These are phyloP conservation scores for Teunomyces atbi DNA, from an alignment of 805 yeast genomes.

Conservation along the genomic window DNA sequence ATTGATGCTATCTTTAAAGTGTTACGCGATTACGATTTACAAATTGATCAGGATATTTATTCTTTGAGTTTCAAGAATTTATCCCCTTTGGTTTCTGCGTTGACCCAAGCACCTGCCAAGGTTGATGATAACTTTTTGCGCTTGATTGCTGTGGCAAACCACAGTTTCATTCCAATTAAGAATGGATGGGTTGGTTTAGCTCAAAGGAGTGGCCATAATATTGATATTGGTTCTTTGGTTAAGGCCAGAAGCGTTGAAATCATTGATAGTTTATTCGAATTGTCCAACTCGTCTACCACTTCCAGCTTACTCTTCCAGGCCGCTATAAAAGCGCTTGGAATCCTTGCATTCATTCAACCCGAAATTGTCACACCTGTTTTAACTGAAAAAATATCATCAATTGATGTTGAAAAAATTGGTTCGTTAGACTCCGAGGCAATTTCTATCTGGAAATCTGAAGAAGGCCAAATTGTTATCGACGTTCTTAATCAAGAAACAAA, in stretches of 20 bases:
- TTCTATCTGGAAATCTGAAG: conserved; percentile 65
- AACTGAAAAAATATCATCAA: conserved; percentile 35
- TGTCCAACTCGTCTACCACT: conserved; percentile 21
- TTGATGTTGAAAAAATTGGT: conserved; percentile 34
- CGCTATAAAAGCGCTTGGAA: conserved; percentile 33
- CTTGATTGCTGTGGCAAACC: conserved; percentile 30
- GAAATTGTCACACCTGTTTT: conserved; percentile 52
- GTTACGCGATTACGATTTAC: conserved; percentile 14
- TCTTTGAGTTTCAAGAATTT: conserved; percentile 17
- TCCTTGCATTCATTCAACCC: conserved; percentile 60
- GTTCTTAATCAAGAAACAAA: conserved; percentile 47
- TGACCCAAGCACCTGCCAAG: conserved; percentile 19
- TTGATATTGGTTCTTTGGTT: conserved; percentile 66
- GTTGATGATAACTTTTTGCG: conserved; percentile 20
- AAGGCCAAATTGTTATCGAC: conserved; percentile 68
- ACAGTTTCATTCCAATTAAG: conserved; percentile 27
- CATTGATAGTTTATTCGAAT: conserved; percentile 17
- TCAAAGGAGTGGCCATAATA: conserved; percentile 44
- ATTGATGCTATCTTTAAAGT: conserved; percentile 39
- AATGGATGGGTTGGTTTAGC: conserved; percentile 79
- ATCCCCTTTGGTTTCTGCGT: conserved; percentile 22
- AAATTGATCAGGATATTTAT: conserved; percentile 11
- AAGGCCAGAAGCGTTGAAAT: conserved; percentile 20
- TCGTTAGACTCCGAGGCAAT: conserved; percentile 50
- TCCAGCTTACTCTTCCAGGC: conserved; percentile 52